Percentiles rank a stretch among this genome's conserved stretches.
Conservation (phyloP, 768 basidiomycete species). For the Pulveroboletus sp. region DNA sequence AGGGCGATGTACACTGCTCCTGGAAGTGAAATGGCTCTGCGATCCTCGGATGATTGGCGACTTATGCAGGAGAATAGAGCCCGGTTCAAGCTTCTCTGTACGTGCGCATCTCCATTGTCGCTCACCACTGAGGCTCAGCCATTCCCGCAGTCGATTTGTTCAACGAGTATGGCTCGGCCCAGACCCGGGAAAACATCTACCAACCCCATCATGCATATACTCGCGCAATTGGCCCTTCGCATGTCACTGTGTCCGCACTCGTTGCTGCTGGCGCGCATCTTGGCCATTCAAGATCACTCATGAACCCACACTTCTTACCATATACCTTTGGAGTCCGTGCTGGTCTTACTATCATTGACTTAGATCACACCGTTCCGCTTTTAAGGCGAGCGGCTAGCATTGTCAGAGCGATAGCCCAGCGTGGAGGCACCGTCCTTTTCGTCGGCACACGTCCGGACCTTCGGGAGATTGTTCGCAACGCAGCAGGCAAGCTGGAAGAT, state of each 20-base stretch:
- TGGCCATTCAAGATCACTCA: conserved; percentile 78
- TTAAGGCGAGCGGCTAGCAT: conserved; percentile 87
- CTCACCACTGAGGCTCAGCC: conserved; percentile 8
- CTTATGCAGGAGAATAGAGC: conserved; percentile 56
- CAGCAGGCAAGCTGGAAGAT: conserved; percentile 70
- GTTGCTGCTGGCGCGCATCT: conserved; percentile 92
- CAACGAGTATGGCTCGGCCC: conserved; percentile 71
- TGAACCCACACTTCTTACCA: conserved; percentile 86
- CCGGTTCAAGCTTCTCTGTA: conserved; percentile 53
- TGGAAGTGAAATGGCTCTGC: conserved; percentile 31
- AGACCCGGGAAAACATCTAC: conserved; percentile 60
- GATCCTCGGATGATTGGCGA: conserved; percentile 60
- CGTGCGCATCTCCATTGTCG: conserved; percentile 19
- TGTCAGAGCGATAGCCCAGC: conserved; percentile 73
- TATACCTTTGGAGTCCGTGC: conserved; percentile 91
- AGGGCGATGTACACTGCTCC: conserved; percentile 30
- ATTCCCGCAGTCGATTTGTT: conserved; percentile 52
- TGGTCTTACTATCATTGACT: conserved; percentile 88
- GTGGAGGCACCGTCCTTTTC: conserved; percentile 83
- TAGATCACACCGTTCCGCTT: conserved; percentile 89
- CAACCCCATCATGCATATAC: conserved; percentile 69
- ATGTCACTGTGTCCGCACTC: conserved; percentile 82
- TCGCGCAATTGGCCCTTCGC: conserved; percentile 51
- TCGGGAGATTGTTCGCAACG: conserved; percentile 66
- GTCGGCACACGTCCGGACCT: conserved; percentile 85